Percentiles rank a stretch among this genome's conserved stretches.
These are phyloP conservation scores for Hyaloraphidium curvatum DNA, from an alignment of 192 early-diverging fungal species.

Conservation along the genomic window DNA sequence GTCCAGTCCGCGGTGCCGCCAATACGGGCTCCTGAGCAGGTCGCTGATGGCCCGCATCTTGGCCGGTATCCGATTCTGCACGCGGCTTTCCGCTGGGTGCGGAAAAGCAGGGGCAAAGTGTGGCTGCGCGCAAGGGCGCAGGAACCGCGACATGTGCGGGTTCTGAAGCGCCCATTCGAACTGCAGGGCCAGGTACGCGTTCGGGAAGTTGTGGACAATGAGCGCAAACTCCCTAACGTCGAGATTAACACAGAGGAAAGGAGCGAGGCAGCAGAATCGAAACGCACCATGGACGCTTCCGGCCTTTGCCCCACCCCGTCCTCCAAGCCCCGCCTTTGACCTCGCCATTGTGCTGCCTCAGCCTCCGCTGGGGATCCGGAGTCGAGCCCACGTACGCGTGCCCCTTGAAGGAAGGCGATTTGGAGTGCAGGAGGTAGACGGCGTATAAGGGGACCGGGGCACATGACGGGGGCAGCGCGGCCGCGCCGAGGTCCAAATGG, in stretches of 20 bases:
- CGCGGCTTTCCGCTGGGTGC: no score
- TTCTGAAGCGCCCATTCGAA: no score
- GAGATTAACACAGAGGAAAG: background rate
- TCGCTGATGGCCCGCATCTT: no score
- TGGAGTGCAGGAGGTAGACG: conserved; percentile 20
- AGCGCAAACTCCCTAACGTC: conserved; percentile 21
- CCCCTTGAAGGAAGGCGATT: conserved; percentile 7
- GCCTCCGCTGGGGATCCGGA: conserved; percentile 22
- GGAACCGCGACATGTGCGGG: no score
- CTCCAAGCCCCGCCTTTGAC: conserved; percentile 30
- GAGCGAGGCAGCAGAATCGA: background rate
- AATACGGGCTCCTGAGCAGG: no score
- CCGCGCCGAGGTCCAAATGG: no score
- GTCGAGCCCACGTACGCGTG: conserved; percentile 33
- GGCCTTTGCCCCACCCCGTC: no score
- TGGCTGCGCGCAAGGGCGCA: no score
- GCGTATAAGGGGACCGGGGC: background rate
- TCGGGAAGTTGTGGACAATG: conserved; percentile 26
- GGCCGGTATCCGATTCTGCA: no score
- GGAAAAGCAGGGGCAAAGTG: no score
- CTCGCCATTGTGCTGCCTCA: conserved; percentile 35
- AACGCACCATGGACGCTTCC: conserved; percentile 17
- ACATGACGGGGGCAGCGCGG: no score
- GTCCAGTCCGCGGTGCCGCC: no score
- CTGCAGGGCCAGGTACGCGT: conserved; percentile 23